Evolutionary conservation across 768 basidiomycete genomes (phyloP), one percentile per base, ranked within the genome.

Genomic region (Amanita rubescens): DNA sequence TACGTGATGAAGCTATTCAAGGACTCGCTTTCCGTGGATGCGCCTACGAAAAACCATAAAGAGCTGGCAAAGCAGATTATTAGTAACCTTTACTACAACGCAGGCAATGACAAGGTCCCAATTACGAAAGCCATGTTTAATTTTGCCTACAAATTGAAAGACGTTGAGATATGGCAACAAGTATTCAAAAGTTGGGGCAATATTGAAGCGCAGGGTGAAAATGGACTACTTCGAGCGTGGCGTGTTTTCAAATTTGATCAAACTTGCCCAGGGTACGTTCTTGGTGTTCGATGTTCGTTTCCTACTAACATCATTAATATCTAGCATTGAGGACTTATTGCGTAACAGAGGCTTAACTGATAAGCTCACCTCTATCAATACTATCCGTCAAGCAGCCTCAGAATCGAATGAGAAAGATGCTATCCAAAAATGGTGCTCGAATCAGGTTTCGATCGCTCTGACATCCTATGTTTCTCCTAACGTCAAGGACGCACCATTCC

Each of bases 71-170:
- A 30, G 25, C 49, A 55, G 17, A 50, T 67, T 27, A 17, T 67
- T 32, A 52, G 44, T 9, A 49, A 56, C 20, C 20, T 24, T 56
- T 8, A 30, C 27, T 44, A 19, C 10, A 24, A 8, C 20, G 46
- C 10, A 35, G 17, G 54, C n/a, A 58, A 57, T 17, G 58, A 55
- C 27, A 44, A 52, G 14, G 59, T 60, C 24, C 42, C 58, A 12
- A 35, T 53, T 14, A 51, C 24, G 7, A 39, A 34, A 25, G 19
- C 49, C 3, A 53, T 69, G 55, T 42, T 58, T 9, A 51, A 61
- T 14, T 61, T 59, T 35, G 64, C 67, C 15, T 15, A 68, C 24
- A 59, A 59, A 39, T 67, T 66, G 67, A 62, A 63, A n/a, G 64
- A 66, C 45, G 22, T 60, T 6, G 53, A 54, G 14, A 58, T 63